Conservation (phyloP, 164 flowering plant species). For the Taxillus chinensis region DNA sequence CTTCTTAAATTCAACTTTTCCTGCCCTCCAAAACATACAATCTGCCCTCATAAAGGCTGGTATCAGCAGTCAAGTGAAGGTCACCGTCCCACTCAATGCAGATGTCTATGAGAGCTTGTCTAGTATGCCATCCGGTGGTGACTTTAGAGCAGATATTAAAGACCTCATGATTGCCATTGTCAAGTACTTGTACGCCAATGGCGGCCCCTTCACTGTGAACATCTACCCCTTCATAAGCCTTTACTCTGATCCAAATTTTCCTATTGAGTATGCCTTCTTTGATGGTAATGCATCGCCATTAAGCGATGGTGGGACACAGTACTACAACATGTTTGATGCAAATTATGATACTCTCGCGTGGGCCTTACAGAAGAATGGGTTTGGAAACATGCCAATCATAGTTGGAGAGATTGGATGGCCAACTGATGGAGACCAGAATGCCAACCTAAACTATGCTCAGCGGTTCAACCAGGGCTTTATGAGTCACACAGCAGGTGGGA, state of each 20-base stretch:
- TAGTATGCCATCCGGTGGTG: slow-evolving; percentile 63
- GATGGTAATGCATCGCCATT: slow-evolving; percentile 51
- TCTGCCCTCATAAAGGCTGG: slow-evolving; percentile 75
- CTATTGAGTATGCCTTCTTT: slow-evolving; percentile 83
- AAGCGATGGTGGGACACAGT: slow-evolving; percentile 40
- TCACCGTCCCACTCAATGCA: slow-evolving; percentile 68
- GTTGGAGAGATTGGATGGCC: slow-evolving; percentile 97
- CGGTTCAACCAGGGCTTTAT: slow-evolving; percentile 89
- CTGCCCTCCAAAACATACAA: slow-evolving; percentile 81
- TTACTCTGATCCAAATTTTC: slow-evolving; percentile 57
- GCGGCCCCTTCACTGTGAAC: slow-evolving; percentile 71
- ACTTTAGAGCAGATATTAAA: slow-evolving; percentile 71
- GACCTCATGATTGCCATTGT: slow-evolving; percentile 56
- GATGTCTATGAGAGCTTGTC: slow-evolving; percentile 55
- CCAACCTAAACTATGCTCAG: slow-evolving; percentile 47
- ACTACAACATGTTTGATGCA: slow-evolving; percentile 84
- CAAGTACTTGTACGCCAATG: slow-evolving; percentile 59
- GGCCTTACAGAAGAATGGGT: slow-evolving; percentile 76
- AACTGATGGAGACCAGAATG: slow-evolving; percentile 78
- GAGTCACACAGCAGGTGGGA: slow-evolving; percentile 45
- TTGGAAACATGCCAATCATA: slow-evolving; percentile 54
- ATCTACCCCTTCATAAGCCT: slow-evolving; percentile 90
- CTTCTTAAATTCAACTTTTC: slow-evolving; percentile 57
- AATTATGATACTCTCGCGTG: slow-evolving; percentile 75
- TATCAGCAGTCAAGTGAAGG: slow-evolving; percentile 48